Percentiles rank a stretch among this genome's conserved stretches.
phyloP scores from a whole-genome alignment of 202 grass and related monocot species.

The Zizania palustris region DNA sequence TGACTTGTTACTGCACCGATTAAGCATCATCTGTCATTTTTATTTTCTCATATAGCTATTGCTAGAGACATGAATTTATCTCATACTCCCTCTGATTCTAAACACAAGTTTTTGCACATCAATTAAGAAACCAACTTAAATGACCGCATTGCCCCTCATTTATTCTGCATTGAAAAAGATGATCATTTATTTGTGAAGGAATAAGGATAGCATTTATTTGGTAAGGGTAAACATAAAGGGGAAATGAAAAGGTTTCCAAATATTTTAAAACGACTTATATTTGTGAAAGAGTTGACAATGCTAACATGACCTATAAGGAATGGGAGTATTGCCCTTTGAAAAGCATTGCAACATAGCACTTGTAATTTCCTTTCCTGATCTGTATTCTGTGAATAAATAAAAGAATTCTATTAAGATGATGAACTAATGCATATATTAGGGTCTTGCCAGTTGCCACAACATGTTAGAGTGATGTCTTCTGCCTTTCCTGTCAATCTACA shows the following conservation, averaged over 20 bases:
- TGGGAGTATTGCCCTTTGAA: neutral
- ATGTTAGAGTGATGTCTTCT: neutral
- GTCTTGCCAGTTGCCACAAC: neutral
- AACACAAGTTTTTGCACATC: no score
- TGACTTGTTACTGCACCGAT: neutral
- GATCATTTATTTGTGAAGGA: no score
- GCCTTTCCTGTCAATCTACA: neutral
- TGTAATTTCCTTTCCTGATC: conserved; percentile 4
- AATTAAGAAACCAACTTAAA: no score
- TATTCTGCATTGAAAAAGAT: no score
- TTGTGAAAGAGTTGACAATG: no score
- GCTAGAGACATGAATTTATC: neutral
- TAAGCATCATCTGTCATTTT: neutral
- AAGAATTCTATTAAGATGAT: neutral
- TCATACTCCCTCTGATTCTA: neutral
- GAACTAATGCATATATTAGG: conserved; percentile 10
- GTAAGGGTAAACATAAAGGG: no score
- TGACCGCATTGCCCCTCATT: no score
- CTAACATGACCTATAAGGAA: no score
- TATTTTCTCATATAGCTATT: conserved; percentile 21
- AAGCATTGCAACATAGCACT: neutral
- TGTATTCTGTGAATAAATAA: neutral
- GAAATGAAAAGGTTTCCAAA: no score
- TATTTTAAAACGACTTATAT: no score
- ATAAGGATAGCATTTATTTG: no score